Base-by-base conservation (phyloP, 371 early-diverging fungal species). In the Mucor irregularis region DNA sequence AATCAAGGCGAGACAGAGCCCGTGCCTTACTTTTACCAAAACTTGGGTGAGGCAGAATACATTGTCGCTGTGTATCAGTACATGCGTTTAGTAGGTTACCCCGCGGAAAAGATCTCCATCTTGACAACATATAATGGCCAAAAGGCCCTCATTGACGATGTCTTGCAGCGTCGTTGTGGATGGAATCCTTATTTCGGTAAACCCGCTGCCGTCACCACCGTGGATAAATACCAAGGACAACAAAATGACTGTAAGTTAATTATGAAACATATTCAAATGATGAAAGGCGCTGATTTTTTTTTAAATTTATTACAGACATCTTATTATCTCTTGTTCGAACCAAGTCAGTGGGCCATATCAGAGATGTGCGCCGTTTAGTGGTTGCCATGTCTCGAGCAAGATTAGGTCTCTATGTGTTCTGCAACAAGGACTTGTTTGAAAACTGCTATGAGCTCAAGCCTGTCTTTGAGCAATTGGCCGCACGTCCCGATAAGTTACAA, bases 91-190 rank as follows among this genome's bases (percentile, higher is more conserved):
- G 48, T 91, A 30, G 98, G 98, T 4, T 97, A 97, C 53, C 92
- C 96, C 3, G 84, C 91, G 0, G 84, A 87, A 26, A 84, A 85
- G 49, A 95, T 98, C 49, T 79, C 92, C 0, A 91, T 98, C 31
- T 66, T 98, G 64, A 94, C 98, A 6, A 93, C 97, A 0, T 98
- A 98, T 59, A 94, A 95, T 58, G 98, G 98, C 10, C 98, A 98
- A 66, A 82, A 84, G 34, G 90, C 94, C 22, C 79, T 98, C 57
- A 90, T 98, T 58, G 76, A 81, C 33, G 98, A 98, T 70, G 94
- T 98, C 0, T 66, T 98, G 30, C 76, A 85, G 25, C 74, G 82
- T 50, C 82, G 96, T 16, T 98, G 98, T 66, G 69, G 77, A 2
- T 92, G 92, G 90, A 88, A 90, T 56, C 77, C 89, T 7, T 86